phyloP scores from a whole-genome alignment of 257 asterid genomes.

The Fraxinus anomala region DNA sequence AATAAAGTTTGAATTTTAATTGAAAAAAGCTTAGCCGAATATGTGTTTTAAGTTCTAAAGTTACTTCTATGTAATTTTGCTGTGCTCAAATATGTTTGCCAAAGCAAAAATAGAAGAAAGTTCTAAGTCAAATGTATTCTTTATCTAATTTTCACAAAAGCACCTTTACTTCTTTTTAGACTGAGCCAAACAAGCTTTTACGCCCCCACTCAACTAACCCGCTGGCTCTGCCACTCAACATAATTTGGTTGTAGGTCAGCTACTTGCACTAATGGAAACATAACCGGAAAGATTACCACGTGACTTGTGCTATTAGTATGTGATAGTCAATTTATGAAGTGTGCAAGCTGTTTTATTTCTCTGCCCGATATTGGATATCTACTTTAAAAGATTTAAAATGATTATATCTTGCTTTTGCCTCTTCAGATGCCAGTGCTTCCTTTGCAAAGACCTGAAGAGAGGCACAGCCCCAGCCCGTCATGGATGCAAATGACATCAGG shows the following conservation, averaged over 20 bases:
- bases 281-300: background rate
- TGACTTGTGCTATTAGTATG: background rate
- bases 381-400: conserved; percentile 1
- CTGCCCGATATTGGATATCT: background rate
- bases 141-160: too few species aligned
- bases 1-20: too few species aligned
- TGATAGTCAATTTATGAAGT: conserved; percentile 1
- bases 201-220: too few species aligned
- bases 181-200: too few species aligned
- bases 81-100: background rate
- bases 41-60: too few species aligned
- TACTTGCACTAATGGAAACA: background rate
- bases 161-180: too few species aligned
- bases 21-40: background rate
- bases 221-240: too few species aligned
- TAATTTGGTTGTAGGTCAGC: background rate
- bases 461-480: conserved; percentile 73
- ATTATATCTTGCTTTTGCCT: conserved; percentile 12
- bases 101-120: background rate
- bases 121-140: too few species aligned
- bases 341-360: conserved; percentile 7
- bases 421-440: conserved; percentile 91
- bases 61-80: too few species aligned
- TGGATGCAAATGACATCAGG: conserved; percentile 84
- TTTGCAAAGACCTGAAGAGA: conserved; percentile 88